These are phyloP conservation scores for Sporothrix euskadiensis DNA, from an alignment of 2,329 filamentous ascomycete species.

Conservation along the genomic window DNA sequence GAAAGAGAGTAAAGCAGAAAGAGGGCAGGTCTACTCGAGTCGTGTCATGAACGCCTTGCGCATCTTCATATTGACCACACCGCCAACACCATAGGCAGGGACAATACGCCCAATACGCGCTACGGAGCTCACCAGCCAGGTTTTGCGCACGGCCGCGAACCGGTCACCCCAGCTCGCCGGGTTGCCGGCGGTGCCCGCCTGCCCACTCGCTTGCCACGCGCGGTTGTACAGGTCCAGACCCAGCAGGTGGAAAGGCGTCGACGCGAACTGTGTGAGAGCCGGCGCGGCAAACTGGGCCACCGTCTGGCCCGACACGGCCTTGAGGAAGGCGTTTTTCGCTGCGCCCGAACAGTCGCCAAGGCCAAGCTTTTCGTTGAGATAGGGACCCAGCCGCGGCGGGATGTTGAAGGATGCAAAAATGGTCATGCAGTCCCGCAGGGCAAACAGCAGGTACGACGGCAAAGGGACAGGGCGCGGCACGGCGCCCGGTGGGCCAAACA, in stretches of 20 bases:
- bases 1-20: background rate
- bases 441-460: conserved; percentile 75
- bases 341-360: background rate
- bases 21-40: conserved; percentile 43
- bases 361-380: conserved; percentile 43
- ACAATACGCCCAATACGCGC: conserved; percentile 83
- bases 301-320: conserved; percentile 54
- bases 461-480: conserved; percentile 62
- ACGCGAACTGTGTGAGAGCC: conserved; percentile 73
- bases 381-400: conserved; percentile 73
- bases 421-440: conserved; percentile 78
- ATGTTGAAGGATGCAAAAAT: conserved; percentile 93
- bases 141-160: conserved; percentile 65
- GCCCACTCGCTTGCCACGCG: conserved; percentile 42
- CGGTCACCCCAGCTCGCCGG: conserved; percentile 56
- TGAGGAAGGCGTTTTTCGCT: conserved; percentile 49
- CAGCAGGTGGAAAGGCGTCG: conserved; percentile 80
- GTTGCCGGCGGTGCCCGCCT: conserved; percentile 40
- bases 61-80: conserved; percentile 78
- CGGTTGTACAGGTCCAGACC: conserved; percentile 87
- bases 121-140: conserved; percentile 72
- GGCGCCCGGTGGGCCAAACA: conserved; percentile 68
- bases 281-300: conserved; percentile 79
- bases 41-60: conserved; percentile 66
- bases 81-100: conserved; percentile 84